A percentile compares a stretch with the other conserved stretches of the same genome.
phyloP scores from a whole-genome alignment of 1,284 basidiomycete species.

The Ceratobasidium sp. region DNA sequence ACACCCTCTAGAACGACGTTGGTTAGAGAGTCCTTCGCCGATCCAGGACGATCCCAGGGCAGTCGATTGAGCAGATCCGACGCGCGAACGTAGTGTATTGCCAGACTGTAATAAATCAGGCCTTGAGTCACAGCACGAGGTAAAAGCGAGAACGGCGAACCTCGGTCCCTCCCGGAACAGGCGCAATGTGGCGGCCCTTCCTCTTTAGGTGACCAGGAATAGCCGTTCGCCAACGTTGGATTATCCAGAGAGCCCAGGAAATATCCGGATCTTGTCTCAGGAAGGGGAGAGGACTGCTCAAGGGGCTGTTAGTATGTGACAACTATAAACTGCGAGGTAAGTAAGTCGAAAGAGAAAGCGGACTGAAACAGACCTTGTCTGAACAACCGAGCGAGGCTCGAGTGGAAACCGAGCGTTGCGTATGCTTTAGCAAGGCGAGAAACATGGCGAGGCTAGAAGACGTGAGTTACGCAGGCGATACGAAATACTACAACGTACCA shows the following conservation, averaged over 20 bases:
- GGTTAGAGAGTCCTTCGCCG: slow-evolving; percentile 88
- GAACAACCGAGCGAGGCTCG: slow-evolving; percentile 98
- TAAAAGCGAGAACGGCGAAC: slow-evolving; percentile 57
- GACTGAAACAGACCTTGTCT: slow-evolving; percentile 2
- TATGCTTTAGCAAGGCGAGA: slow-evolving; percentile 95
- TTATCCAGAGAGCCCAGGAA: slow-evolving; percentile 97
- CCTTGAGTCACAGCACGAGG: slow-evolving; percentile 37
- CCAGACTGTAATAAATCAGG: slow-evolving; percentile 78
- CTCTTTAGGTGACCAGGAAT: slow-evolving; percentile 99
- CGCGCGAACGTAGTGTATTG: slow-evolving; percentile 98
- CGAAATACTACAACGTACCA: slow-evolving; percentile 73
- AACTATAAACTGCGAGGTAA: slow-evolving; percentile 65
- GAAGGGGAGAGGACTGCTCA: slow-evolving; percentile 95
- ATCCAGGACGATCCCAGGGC: slow-evolving; percentile 96
- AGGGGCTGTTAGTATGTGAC: slow-evolving; percentile 97
- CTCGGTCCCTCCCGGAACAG: slow-evolving; percentile 98
- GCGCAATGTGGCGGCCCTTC: slow-evolving; percentile 98
- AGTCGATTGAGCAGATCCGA: slow-evolving; percentile 99
- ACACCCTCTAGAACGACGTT: slow-evolving; percentile 96
- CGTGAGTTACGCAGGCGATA: slow-evolving; percentile 8
- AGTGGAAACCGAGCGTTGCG: slow-evolving; percentile 98
- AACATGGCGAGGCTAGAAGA: slow-evolving; percentile 89
- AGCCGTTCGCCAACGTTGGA: slow-evolving; percentile 97
- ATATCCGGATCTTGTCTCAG: slow-evolving; percentile 99
- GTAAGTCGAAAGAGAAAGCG: too few relatives aligned